Evolutionary conservation across 2,329 filamentous ascomycete genomes (phyloP).

Genomic region (Furcasterigmium furcatum): DNA sequence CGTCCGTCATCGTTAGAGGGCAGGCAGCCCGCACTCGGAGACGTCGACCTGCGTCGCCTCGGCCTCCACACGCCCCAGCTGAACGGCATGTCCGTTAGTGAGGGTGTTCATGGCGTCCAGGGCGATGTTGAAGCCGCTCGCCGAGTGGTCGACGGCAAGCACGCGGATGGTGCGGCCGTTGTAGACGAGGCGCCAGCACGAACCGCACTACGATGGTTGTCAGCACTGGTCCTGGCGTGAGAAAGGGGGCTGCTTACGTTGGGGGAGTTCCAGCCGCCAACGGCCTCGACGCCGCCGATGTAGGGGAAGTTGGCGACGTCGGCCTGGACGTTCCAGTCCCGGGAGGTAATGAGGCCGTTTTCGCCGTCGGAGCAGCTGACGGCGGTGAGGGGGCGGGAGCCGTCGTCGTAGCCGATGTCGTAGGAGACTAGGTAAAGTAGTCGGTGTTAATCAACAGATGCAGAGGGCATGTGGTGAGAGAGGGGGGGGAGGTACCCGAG

Average conservation of each 20-base stretch:
- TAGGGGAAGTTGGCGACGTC: conserved; percentile 47
- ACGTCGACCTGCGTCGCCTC: conserved; percentile 36
- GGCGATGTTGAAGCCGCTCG: conserved; percentile 53
- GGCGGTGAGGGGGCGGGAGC: conserved; percentile 45
- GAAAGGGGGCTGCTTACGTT: conserved; percentile 19
- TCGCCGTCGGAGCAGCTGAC: conserved; percentile 66
- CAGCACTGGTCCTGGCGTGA: background rate
- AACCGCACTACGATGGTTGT: conserved; percentile 47
- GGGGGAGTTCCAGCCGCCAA: conserved; percentile 54
- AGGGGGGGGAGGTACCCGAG: too few relatives aligned
- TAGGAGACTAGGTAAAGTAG: conserved; percentile 69
- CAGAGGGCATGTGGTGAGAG: conserved; percentile 15
- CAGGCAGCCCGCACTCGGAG: conserved; percentile 41
- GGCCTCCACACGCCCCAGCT: conserved; percentile 51
- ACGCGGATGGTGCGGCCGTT: conserved; percentile 49
- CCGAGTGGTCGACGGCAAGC: conserved; percentile 52
- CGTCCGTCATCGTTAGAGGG: too few relatives aligned
- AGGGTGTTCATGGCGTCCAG: conserved; percentile 52
- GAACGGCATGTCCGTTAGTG: conserved; percentile 45
- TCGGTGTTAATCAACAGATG: too few relatives aligned
- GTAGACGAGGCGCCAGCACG: conserved; percentile 55
- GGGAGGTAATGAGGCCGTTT: conserved; percentile 63
- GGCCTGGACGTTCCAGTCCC: conserved; percentile 55
- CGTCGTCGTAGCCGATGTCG: conserved; percentile 68
- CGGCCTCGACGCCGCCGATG: conserved; percentile 49